These are phyloP conservation scores for Purshia tridentata DNA, from an alignment of 306 rosid genomes.

Conservation along the genomic window DNA sequence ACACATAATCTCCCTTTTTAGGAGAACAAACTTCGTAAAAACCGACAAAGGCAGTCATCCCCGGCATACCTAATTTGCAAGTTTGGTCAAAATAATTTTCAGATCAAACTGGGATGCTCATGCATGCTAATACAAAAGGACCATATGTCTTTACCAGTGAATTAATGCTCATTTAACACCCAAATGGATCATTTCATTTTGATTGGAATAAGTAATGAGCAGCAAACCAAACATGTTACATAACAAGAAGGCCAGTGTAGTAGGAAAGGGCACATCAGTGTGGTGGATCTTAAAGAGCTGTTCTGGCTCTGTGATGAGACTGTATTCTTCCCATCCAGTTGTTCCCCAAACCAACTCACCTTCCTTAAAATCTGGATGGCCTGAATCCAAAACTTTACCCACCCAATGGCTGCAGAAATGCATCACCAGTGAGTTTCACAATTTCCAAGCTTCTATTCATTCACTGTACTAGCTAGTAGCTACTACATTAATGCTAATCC, in stretches of 20 bases:
- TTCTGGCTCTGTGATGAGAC: neutral
- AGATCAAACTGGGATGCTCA: too few relatives aligned
- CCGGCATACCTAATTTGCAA: slow-evolving; percentile 5
- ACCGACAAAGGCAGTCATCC: slow-evolving; percentile 8
- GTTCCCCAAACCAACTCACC: slow-evolving; percentile 26
- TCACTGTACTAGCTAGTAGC: too few relatives aligned
- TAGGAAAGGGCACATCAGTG: slow-evolving; percentile 21
- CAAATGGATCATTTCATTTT: neutral
- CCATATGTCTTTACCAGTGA: too few relatives aligned
- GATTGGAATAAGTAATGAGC: neutral
- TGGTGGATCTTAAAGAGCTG: slow-evolving; percentile 13
- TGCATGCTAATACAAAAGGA: too few relatives aligned
- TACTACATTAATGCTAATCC: neutral
- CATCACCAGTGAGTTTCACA: neutral
- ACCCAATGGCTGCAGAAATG: slow-evolving; percentile 10
- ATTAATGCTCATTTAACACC: neutral
- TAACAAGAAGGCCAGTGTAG: slow-evolving; percentile 11
- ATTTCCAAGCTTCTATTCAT: neutral
- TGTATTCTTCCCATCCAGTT: slow-evolving; percentile 21
- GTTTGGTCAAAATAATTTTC: too few relatives aligned
- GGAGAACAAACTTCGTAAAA: neutral
- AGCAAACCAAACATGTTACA: neutral
- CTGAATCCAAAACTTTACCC: slow-evolving; percentile 13
- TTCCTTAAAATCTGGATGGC: slow-evolving; percentile 10
- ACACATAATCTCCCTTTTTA: slow-evolving; percentile 13